phyloP scores from a whole-genome alignment of 805 yeast genomes.

The Wickerhamiella slavikovae region DNA sequence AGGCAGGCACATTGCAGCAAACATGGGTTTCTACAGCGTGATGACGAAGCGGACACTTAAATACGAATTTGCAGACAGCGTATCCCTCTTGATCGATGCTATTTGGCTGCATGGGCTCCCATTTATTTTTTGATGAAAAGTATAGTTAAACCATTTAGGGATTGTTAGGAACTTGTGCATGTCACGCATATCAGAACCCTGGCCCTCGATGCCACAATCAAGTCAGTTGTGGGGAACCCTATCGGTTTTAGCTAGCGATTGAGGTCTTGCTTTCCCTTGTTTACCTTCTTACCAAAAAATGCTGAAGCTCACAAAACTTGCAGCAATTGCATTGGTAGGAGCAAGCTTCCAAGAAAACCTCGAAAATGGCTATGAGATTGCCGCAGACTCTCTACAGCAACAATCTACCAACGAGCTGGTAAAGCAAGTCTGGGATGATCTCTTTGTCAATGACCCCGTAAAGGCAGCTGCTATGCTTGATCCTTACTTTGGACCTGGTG shows the following conservation, averaged over 20 bases:
- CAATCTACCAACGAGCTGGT: not conserved
- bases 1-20: no score
- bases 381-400: not conserved
- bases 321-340: not conserved
- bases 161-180: no score
- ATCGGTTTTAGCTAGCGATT: not conserved
- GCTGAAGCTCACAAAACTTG: not conserved
- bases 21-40: no score
- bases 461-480: not conserved
- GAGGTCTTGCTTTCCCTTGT: not conserved
- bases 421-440: constrained; percentile 2
- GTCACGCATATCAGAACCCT: no score
- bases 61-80: no score
- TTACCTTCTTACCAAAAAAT: not conserved
- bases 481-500: not conserved
- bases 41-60: no score
- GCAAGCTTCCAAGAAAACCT: not conserved
- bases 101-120: no score
- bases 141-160: no score
- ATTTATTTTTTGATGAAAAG: no score
- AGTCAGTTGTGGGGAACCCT: not conserved
- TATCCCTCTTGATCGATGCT: no score
- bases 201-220: not conserved
- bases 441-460: not conserved
- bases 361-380: not conserved